Base-by-base conservation (phyloP, 164 flowering plant species). In the Piper betle region DNA sequence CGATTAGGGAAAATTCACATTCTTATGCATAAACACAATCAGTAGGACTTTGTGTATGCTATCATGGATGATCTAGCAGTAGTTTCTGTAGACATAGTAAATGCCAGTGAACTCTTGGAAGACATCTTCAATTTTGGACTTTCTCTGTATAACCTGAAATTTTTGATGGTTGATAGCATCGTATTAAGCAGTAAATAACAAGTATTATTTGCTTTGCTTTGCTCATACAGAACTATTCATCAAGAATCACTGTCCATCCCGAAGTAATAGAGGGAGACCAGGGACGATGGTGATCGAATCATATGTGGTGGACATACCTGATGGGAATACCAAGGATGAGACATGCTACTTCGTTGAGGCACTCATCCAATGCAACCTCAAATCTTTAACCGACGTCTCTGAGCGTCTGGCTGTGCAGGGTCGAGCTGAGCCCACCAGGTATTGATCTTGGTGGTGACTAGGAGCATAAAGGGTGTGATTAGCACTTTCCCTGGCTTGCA, bases 261-360 rank as follows among this genome's bases (percentile, higher is more conserved):
- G 87, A 83, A 74, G 75, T 79, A 56, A 83, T 84, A 37, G 92
- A 84, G 5, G 87, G 53, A 74, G 87, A 63, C 82, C 87, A 0
- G 88, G 90, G 54, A 89, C 96, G 3, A 54, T 85, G 70, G 94
- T 84, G 69, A 80, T 86, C 0, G 96, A 89, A 65, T 89, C 94
- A 0, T 89, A 78, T 67, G 85, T 89, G 53, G 96, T 86, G 69
- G 93, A 86, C 66, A 81, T 84, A 55, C 96, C 93, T 15, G 96
- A 89, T 2, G 38, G 17, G 37, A 43, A 85, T 74, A 85, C 91
- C 61, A 75, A 71, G 73, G 96, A 87, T 50, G 87, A 87, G 62
- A 87, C 96, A 0, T 84, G 91, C 75, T 85, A 79, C 74, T 87
- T 87, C 64, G 84, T 83, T 17, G 86, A 87, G 77, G 87, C 89